A percentile compares a stretch with the other conserved stretches of the same genome.
phyloP scores from a whole-genome alignment of 2,329 filamentous ascomycete species.

The Pleomassaria siparia region DNA sequence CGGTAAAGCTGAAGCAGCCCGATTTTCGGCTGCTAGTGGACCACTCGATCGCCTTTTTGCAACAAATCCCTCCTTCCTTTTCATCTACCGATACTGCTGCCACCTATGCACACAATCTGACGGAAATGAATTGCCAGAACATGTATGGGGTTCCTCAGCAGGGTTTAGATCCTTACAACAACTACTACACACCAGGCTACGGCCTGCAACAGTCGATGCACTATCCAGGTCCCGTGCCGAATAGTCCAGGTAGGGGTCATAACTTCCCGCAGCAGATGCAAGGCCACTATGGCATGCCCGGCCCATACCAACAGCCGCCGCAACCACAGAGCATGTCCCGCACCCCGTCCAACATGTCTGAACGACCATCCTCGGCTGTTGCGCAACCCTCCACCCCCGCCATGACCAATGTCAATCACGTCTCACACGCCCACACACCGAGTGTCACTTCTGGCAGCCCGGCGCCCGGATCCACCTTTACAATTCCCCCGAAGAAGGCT shows the following conservation, averaged over 20 bases:
- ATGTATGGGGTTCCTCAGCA: slow-evolving; percentile 60
- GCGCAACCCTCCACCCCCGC: slow-evolving; percentile 61
- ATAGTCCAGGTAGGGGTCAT: slow-evolving; percentile 48
- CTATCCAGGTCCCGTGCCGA: slow-evolving; percentile 44
- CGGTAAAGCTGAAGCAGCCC: slow-evolving; percentile 17
- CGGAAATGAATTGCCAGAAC: slow-evolving; percentile 64
- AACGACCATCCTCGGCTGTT: slow-evolving; percentile 63
- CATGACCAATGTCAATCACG: slow-evolving; percentile 43
- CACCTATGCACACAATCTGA: slow-evolving; percentile 75
- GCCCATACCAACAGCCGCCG: slow-evolving; percentile 56
- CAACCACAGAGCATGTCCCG: slow-evolving; percentile 68
- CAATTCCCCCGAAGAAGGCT: slow-evolving; percentile 64
- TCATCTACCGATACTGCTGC: slow-evolving; percentile 69
- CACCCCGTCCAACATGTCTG: slow-evolving; percentile 57
- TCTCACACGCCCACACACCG: slow-evolving; percentile 56
- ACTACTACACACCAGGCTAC: slow-evolving; percentile 45
- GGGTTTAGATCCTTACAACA: slow-evolving; percentile 43
- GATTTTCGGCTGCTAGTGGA: slow-evolving; percentile 19
- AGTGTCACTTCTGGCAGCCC: slow-evolving; percentile 61
- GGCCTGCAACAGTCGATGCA: slow-evolving; percentile 52
- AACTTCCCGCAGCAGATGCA: slow-evolving; percentile 51
- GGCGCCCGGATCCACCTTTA: slow-evolving; percentile 63
- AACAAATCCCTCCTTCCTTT: slow-evolving; percentile 55
- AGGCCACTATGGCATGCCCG: slow-evolving; percentile 51
- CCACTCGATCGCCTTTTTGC: slow-evolving; percentile 26